Base-by-base conservation (phyloP, 345 rosid species). In the Eucalyptus erythrocorys region DNA sequence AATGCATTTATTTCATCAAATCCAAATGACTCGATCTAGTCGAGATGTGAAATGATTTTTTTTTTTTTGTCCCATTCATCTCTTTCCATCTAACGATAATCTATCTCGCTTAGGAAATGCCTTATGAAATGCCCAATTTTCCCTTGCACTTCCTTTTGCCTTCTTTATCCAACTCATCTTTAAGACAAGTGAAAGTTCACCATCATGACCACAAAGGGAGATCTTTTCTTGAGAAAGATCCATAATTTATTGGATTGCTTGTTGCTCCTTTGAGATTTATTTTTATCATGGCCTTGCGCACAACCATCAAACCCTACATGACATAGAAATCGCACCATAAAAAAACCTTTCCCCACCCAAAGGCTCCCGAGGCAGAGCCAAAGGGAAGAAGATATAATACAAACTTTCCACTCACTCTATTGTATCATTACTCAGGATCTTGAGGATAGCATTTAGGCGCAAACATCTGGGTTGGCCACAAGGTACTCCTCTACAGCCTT, bases 401-500 rank as follows among this genome's bases (percentile, higher is more conserved):
- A 68, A 16, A 71, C 43, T 34, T 34, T 71, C 1, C 26, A 71
- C 81, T 71, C 81, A 34, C 43, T 71, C 9, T 9, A 34, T 26
- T 34, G 6, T 34, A 37, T 71, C 22, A 71, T 68, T 12, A 32
- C 80, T 32, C 2, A 17, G 0, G 11, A 30, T 30, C 12, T 61
- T 61, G 49, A 45, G 2, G 22, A 53, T n/a, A 53, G 7, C 51
- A 8, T 26, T 89, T 27, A 87, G 26, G 45, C 80, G 16, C 86
- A 91, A 34, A 79, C 88, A 26, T 85, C 87, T 37, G 91, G 90
- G 14, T 91, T 90, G 15, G 92, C 91, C 42, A 87, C 14, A 40
- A 91, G 88, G 89, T 91, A 91, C 4, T 88, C 91, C 48, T 90
- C 92, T 19, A 91, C 50, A 8, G 85, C 88, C 86, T 88, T 89